Percentiles rank a stretch among this genome's conserved stretches.
phyloP scores from a whole-genome alignment of 1,139 yeast species.

The Sugiyamaella paludigena region DNA sequence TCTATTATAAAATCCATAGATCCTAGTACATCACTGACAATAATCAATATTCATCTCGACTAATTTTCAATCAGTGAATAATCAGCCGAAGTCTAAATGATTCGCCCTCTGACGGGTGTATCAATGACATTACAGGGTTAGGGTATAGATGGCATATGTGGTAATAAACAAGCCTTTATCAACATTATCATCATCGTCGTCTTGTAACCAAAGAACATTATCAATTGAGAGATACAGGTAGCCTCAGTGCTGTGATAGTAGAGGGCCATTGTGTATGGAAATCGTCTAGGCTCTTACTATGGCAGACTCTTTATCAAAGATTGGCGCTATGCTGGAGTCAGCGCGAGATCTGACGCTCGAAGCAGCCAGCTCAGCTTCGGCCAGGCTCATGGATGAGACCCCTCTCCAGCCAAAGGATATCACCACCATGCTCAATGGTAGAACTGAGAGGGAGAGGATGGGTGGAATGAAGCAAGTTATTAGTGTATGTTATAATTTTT shows the following conservation, averaged over 20 bases:
- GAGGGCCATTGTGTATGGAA: too few relatives aligned
- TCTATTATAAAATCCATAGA: too few relatives aligned
- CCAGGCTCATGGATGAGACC: slow-evolving; percentile 46
- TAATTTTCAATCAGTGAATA: too few relatives aligned
- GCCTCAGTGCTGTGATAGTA: too few relatives aligned
- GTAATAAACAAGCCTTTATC: not conserved
- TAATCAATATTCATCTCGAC: too few relatives aligned
- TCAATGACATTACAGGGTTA: not conserved
- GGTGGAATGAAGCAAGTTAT: slow-evolving; percentile 76
- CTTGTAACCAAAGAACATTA: too few relatives aligned
- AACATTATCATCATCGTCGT: too few relatives aligned
- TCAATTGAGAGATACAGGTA: too few relatives aligned
- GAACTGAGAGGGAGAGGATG: slow-evolving; percentile 66
- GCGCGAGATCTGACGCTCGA: slow-evolving; percentile 78
- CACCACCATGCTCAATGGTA: slow-evolving; percentile 61
- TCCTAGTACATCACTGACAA: too few relatives aligned
- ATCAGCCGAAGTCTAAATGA: too few relatives aligned
- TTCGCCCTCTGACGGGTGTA: too few relatives aligned
- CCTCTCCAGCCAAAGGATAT: slow-evolving; percentile 63
- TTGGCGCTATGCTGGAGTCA: slow-evolving; percentile 67
- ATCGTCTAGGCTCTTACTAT: slow-evolving; percentile 30
- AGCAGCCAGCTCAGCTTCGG: slow-evolving; percentile 77
- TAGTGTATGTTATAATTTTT: slow-evolving; percentile 34
- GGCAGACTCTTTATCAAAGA: slow-evolving; percentile 52
- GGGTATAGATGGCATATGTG: slow-evolving; percentile 4